A percentile compares a stretch with the other conserved stretches of the same genome.
phyloP scores from a whole-genome alignment of 306 rosid genomes.

The Quercus cerris region DNA sequence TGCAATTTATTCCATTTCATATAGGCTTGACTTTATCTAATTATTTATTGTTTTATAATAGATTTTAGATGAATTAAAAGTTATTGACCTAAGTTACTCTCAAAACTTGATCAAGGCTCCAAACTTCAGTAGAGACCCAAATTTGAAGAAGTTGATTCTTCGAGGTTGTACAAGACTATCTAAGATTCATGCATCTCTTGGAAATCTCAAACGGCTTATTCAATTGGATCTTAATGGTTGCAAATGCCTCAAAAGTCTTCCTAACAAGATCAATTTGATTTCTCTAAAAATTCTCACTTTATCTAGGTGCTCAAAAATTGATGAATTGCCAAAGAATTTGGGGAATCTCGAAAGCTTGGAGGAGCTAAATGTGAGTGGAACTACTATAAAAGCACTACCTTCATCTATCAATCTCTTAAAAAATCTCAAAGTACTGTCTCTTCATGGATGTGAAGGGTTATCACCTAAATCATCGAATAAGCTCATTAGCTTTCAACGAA shows the following conservation, averaged over 20 bases:
- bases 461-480: no score
- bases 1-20: no score
- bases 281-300: background rate
- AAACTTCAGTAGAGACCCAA: background rate
- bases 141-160: background rate
- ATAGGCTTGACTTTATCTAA: background rate
- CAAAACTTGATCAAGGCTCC: no score
- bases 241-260: conserved; percentile 7
- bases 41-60: background rate
- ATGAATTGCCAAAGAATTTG: background rate
- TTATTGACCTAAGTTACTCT: conserved; percentile 1
- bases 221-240: background rate
- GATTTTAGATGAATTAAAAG: background rate
- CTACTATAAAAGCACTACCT: no score
- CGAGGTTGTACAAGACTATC: background rate
- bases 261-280: background rate
- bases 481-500: no score
- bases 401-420: no score
- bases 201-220: conserved; percentile 11
- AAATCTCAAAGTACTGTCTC: no score
- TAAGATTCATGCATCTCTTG: conserved; percentile 13
- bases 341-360: no score
- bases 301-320: background rate
- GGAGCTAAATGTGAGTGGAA: no score
- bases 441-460: no score